These are phyloP conservation scores for Iberis amara DNA, from an alignment of 441 rosid genomes.

Conservation along the genomic window DNA sequence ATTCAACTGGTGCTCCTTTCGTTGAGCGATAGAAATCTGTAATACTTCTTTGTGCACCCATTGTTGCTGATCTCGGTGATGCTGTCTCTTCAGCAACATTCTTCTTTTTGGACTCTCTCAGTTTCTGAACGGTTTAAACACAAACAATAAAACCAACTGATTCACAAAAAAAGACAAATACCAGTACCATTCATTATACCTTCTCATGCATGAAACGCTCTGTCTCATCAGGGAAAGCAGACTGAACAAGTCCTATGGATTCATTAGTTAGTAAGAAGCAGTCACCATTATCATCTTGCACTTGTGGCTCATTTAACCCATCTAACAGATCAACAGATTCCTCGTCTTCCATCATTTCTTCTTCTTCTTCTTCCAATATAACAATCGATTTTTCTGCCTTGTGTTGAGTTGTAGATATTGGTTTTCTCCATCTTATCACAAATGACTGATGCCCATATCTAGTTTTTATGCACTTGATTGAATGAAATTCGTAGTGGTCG, in stretches of 20 bases:
- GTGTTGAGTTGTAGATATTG: conserved; percentile 21
- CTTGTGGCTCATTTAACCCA: conserved; percentile 40
- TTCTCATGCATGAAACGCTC: conserved; percentile 53
- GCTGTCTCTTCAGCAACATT: conserved; percentile 35
- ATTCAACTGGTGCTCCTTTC: conserved; percentile 39
- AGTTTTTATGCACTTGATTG: conserved; percentile 59
- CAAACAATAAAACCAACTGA: neutral
- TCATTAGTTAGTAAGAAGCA: conserved; percentile 71
- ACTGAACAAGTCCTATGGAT: conserved; percentile 50
- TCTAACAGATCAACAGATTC: conserved; percentile 47
- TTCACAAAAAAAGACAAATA: neutral
- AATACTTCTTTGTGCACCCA: conserved; percentile 52
- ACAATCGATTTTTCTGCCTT: conserved; percentile 31
- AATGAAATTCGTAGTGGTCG: conserved; percentile 70
- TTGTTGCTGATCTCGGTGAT: conserved; percentile 35
- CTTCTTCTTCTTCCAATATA: conserved; percentile 33
- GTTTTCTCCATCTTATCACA: conserved; percentile 77
- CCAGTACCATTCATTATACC: conserved; percentile 34
- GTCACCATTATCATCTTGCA: conserved; percentile 46
- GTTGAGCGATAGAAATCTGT: conserved; percentile 68
- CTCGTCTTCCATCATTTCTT: conserved; percentile 37
- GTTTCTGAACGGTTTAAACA: conserved; percentile 42
- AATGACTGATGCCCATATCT: conserved; percentile 57
- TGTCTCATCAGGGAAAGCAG: conserved; percentile 69
- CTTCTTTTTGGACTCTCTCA: conserved; percentile 44